phyloP scores from a whole-genome alignment of 192 early-diverging fungal genomes.

The Coemansia guatemalensis region DNA sequence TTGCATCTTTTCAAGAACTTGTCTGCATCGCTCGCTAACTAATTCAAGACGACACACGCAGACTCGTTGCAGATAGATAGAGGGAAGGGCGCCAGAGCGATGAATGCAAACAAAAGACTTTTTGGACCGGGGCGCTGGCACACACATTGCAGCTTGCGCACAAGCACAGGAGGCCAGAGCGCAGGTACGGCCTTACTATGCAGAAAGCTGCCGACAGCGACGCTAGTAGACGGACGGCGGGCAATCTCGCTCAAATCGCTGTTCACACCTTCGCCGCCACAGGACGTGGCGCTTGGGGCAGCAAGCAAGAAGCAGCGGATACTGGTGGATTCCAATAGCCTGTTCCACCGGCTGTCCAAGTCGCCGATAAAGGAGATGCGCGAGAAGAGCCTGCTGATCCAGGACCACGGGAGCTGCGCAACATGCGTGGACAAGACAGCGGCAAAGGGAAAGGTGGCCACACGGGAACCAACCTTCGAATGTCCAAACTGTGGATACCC shows the following conservation, averaged over 20 bases:
- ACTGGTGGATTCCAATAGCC: slow-evolving; percentile 50
- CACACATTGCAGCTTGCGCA: background rate
- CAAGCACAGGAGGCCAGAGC: background rate
- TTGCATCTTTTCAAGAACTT: background rate
- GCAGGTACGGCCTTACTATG: too few species aligned
- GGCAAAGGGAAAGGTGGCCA: slow-evolving; percentile 34
- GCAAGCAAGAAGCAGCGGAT: slow-evolving; percentile 18
- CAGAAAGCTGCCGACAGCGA: background rate
- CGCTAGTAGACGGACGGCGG: slow-evolving; percentile 7
- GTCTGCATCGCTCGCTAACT: background rate
- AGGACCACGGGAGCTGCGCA: slow-evolving; percentile 65
- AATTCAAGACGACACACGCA: background rate
- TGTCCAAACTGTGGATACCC: slow-evolving; percentile 80
- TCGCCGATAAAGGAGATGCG: slow-evolving; percentile 69
- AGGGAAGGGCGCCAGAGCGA: background rate
- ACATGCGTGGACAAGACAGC: slow-evolving; percentile 61
- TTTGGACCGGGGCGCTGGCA: background rate
- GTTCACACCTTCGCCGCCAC: slow-evolving; percentile 42
- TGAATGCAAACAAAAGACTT: background rate
- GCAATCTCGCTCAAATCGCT: slow-evolving; percentile 50
- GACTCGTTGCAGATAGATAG: background rate
- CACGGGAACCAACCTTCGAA: slow-evolving; percentile 59
- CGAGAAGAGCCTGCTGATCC: slow-evolving; percentile 62
- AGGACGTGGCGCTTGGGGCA: slow-evolving; percentile 3
- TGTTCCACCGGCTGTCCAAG: slow-evolving; percentile 70